Base-by-base conservation (phyloP, 345 rosid genomes). In the Physaria fendleri region DNA sequence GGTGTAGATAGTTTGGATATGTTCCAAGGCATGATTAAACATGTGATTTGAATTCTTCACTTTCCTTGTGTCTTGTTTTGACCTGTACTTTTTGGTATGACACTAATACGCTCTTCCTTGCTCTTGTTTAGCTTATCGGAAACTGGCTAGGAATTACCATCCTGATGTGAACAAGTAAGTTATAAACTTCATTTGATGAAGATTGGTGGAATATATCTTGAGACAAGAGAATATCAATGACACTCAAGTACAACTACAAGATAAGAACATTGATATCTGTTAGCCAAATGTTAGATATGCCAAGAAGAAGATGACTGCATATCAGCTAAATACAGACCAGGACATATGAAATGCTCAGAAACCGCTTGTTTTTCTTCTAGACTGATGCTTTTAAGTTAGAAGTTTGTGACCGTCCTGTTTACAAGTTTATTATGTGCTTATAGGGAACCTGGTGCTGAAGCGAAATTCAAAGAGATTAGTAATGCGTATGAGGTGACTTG, bases 101-200 rank as follows among this genome's bases (percentile, higher is more conserved):
- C 47, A 35, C 13, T 25, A 18, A 17, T 45, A 44, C 0, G 3
- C 17, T 34, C 53, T 25, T 48, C 11, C 30, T 65, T 65, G 30
- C 55, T 35, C 42, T 38, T 56, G 35, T 65, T 81, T 29, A 94
- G 99, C 97, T 40, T 94, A 94, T 49, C 77, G 99, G 68, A 94
- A 94, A 69, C 95, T 90, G 49, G 99, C 97, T 11, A 82, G 99
- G 77, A 90, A 61, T 75, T 87, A 78, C 68, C 99, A 94, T 79
- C 99, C 96, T 1, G 99, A 94, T 71, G 97, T 94, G 55, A 94
- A 94, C 82, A 94, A 94, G 97, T 94, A 60, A 83, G 94, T 78
- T 32, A 24, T 14, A 14, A 4, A 1, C 16, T 66, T 2, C 59
- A 21, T 40, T 1, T 41, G 1, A 41, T 40, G 32, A 29, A 41